Base-by-base conservation (phyloP, 2,329 filamentous ascomycete species). In the Rachicladosporium sp. region DNA sequence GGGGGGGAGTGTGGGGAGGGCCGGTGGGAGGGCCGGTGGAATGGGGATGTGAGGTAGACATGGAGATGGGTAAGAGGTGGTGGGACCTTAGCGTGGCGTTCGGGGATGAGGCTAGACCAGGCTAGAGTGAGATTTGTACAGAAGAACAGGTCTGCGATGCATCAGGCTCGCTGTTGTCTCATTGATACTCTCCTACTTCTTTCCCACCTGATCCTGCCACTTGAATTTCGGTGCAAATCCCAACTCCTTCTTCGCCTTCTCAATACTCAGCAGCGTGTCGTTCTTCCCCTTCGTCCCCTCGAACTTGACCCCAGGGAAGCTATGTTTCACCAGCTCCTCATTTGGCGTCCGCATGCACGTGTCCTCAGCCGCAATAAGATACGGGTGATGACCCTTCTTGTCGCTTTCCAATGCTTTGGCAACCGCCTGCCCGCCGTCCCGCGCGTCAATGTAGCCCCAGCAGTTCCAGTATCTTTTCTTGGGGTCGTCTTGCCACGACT, bases 211-310 rank as follows among this genome's bases (percentile, higher is more conserved):
- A 41, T 50, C 48, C 40, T 50, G 44, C 48, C 48, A 50, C 42
- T 49, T 50, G 40, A 37, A 49, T 27, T 29, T 35, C 5, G 48
- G 48, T 39, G 45, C 41, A 38, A 46, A 50, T 1, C 46, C 48
- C 10, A 50, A 33, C 37, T 50, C 48, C 38, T 47, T 50, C 46
- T 47, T 48, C 10, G 48, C 48, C 42, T 50, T 50, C 29, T 50
- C 48, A 8, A 49, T 50, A 3, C 46, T 49, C 3, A 50, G 42
- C 36, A 50, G 21, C 3, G 44, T 43, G n/a, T 50, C 48, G 11
- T 50, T 50, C 19, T 38, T 36, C 0, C 45, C 46, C 2, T 37
- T 13, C 2, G 48, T 50, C 19, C 36, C 30, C 10, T 40, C 46
- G 40, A 49, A 50, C 37, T 50, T 50, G 29, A 46, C 48, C 2